Evolutionary conservation across 2,329 filamentous ascomycete species (phyloP).

Genomic region (Anthostomella pinea): DNA sequence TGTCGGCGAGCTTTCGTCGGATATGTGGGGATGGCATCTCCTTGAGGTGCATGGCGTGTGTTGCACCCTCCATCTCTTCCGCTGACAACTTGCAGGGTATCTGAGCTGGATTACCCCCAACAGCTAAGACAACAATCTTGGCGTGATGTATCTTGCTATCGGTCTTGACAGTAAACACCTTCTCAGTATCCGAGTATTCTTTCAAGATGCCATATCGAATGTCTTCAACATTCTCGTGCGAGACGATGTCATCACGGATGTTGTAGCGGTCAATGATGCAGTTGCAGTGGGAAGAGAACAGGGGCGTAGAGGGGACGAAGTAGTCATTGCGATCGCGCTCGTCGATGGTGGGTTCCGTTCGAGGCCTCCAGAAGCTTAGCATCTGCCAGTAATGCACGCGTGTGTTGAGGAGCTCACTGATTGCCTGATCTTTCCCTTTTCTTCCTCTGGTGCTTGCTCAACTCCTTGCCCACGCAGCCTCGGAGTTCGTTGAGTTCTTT

Average conservation of each 20-base stretch:
- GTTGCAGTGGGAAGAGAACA: constrained; percentile 62
- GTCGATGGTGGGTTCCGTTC: constrained; percentile 54
- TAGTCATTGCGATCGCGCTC: constrained; percentile 68
- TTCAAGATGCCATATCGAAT: constrained; percentile 56
- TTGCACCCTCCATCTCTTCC: constrained; percentile 36
- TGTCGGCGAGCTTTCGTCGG: constrained; percentile 47
- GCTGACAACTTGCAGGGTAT: constrained; percentile 34
- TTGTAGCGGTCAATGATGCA: constrained; percentile 57
- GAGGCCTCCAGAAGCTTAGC: constrained; percentile 34
- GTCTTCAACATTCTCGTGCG: constrained; percentile 57
- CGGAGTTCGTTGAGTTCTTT: constrained; percentile 66
- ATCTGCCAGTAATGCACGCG: background rate
- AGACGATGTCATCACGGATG: constrained; percentile 54
- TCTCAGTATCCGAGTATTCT: constrained; percentile 44
- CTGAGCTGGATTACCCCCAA: constrained; percentile 62
- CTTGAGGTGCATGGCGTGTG: constrained; percentile 63
- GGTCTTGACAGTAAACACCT: constrained; percentile 64
- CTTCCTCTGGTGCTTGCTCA: constrained; percentile 79
- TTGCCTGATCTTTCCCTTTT: constrained; percentile 44
- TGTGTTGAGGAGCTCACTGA: constrained; percentile 39
- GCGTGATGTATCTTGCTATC: constrained; percentile 53
- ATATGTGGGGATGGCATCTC: constrained; percentile 55
- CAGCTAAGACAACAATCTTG: constrained; percentile 64
- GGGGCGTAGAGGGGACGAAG: constrained; percentile 59
- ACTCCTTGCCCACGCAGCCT: constrained; percentile 73